Conservation (phyloP, 1,139 yeast species). For the Blastobotrys serpentis region DNA sequence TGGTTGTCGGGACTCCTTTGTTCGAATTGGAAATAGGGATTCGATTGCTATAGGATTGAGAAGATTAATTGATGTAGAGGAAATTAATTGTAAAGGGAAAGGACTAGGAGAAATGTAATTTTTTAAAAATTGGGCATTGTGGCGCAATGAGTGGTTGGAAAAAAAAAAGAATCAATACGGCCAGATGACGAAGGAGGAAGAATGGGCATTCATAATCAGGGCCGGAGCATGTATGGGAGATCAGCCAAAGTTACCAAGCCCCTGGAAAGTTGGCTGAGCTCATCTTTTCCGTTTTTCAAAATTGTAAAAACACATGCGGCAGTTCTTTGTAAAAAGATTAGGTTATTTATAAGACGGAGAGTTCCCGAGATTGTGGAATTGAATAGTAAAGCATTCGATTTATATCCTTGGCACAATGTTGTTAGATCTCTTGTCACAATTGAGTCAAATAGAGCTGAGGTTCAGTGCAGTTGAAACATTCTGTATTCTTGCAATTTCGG, state of each 20-base stretch:
- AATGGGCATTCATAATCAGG: neutral
- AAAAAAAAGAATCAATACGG: too few species aligned
- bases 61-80: too few species aligned
- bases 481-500: neutral
- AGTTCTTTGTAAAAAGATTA: slow-evolving; percentile 4
- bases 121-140: too few species aligned
- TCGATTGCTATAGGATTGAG: too few species aligned
- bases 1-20: neutral
- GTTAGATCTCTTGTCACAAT: neutral
- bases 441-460: neutral
- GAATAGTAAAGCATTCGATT: too few species aligned
- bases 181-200: too few species aligned
- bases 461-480: neutral
- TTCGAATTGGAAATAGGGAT: neutral
- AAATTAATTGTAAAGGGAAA: too few species aligned
- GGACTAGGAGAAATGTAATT: too few species aligned
- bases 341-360: neutral
- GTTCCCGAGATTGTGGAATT: too few species aligned
- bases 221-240: neutral
- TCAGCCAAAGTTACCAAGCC: neutral
- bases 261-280: slow-evolving; percentile 6
- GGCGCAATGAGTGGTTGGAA: too few species aligned
- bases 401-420: neutral
- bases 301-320: neutral
- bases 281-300: neutral